phyloP scores from a whole-genome alignment of 2,329 filamentous ascomycete species.

The Aspergillus sergii region DNA sequence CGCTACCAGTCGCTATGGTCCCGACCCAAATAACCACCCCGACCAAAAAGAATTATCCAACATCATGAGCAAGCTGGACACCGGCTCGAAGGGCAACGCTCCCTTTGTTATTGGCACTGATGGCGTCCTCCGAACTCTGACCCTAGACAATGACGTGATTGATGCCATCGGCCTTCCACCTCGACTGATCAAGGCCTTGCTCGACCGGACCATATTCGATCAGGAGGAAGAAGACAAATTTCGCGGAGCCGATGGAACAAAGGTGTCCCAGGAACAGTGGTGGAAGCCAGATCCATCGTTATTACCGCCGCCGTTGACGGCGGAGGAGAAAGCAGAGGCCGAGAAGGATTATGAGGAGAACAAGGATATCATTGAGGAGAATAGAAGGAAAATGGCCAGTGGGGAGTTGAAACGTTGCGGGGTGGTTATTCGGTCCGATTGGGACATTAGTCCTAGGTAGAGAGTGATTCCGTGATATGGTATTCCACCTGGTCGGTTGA shows the following conservation, averaged over 20 bases:
- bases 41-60: conserved; percentile 13
- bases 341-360: conserved; percentile 9
- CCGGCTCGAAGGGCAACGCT: not conserved
- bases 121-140: conserved; percentile 13
- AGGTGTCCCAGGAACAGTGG: conserved; percentile 14
- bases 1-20: conserved; percentile 3
- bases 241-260: conserved; percentile 11
- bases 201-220: conserved; percentile 9
- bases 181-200: conserved; percentile 11
- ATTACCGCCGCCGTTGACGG: conserved; percentile 7
- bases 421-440: conserved; percentile 10
- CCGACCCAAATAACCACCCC: conserved; percentile 13
- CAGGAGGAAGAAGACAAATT: conserved; percentile 10
- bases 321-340: conserved; percentile 1
- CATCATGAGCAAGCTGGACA: conserved; percentile 1
- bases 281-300: conserved; percentile 12
- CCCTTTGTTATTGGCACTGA: conserved; percentile 1
- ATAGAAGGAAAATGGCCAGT: conserved; percentile 6
- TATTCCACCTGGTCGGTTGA: not conserved
- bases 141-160: conserved; percentile 6
- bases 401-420: conserved; percentile 9
- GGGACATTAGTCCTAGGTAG: conserved; percentile 4
- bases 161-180: conserved; percentile 13
- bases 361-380: conserved; percentile 10
- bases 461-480: not conserved